Evolutionary conservation across 176 grass and related monocot genomes (phyloP), one percentile per base, ranked within the genome.

Genomic region (Oryza brachyantha): DNA sequence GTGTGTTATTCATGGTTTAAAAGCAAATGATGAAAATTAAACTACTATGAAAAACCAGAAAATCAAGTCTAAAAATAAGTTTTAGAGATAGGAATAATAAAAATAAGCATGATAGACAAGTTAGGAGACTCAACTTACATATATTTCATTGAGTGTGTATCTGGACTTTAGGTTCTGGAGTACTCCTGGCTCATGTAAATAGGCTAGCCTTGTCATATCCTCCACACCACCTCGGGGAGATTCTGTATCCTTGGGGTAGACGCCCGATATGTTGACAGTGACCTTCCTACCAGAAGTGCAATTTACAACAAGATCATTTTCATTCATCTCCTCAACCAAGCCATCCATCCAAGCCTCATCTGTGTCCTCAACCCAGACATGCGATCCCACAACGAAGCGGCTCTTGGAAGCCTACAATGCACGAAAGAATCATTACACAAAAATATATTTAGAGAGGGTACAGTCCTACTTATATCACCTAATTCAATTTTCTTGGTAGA

Each of bases 281-380:
- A 89, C 95, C 83, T 79, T 90, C 70, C 81, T 98, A 29, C 95
- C 95, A n/a, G 85, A 91, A 77, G 87, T 86, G 58, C 80, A 87
- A 25, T 84, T 94, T 21, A 94, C 39, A 32, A 87, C 75, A 28
- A 94, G 72, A 10, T 97, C 85, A 22, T 93, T 87, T 25, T 64
- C 94, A 45, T 86, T 85, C 61, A 94, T 25, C 70, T 86, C 85
- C 26, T 90, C 83, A 27, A 97, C 87, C 54, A 90, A 61, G 9
- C 95, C 95, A 73, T 98, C 92, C 74, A 94, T 92, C 95, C 95
- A 98, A 67, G 95, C 89, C 83, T 86, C 92, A 71, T 88, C 89
- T 77, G 85, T 74, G 65, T 98, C 92, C 73, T 94, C 92, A 1
- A 83, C 75, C 95, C 95, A 98, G 48, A 98, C 92, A 72, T 87